A percentile compares a stretch with the other conserved stretches of the same genome.
These are phyloP conservation scores for Aspergillus wentii DNA, from an alignment of 495 filamentous ascomycete species.

Conservation along the genomic window DNA sequence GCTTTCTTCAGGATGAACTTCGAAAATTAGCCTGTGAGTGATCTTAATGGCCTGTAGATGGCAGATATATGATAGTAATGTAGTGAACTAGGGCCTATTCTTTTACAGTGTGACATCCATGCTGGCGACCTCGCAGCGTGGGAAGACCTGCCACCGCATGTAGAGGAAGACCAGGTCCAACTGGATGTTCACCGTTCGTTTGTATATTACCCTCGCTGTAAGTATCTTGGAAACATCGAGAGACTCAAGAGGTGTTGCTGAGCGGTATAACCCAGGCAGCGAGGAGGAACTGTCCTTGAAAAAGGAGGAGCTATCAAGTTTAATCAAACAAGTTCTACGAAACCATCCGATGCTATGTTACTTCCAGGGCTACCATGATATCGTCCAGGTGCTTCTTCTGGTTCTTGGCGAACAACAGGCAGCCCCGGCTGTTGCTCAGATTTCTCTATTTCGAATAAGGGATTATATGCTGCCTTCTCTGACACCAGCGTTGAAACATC, in stretches of 20 bases:
- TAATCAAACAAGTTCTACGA: constrained; percentile 74
- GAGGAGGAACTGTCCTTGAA: constrained; percentile 57
- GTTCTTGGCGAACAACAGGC: constrained; percentile 61
- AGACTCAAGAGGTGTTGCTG: too few species aligned
- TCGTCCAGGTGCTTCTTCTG: constrained; percentile 91
- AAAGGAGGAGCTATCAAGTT: constrained; percentile 64
- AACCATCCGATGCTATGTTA: constrained; percentile 84
- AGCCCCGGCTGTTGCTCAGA: constrained; percentile 58
- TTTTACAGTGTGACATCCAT: constrained; percentile 65
- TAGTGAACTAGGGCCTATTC: constrained; percentile 61
- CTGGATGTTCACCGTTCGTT: constrained; percentile 95
- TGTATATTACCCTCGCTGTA: constrained; percentile 89
- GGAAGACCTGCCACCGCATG: constrained; percentile 57
- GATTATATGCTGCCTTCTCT: constrained; percentile 97
- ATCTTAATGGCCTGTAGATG: constrained; percentile 3
- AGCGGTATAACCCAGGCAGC: constrained; percentile 18
- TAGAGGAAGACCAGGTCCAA: constrained; percentile 83
- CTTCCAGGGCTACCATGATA: constrained; percentile 98
- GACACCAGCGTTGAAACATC: constrained; percentile 72
- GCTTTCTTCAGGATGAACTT: constrained; percentile 75
- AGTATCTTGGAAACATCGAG: constrained; percentile 11
- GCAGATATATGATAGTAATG: constrained; percentile 5
- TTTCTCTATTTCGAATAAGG: constrained; percentile 84
- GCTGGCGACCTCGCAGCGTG: constrained; percentile 33
- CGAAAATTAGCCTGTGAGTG: constrained; percentile 80